Conservation (phyloP, 768 basidiomycete genomes). For the Ramaria rubella region DNA sequence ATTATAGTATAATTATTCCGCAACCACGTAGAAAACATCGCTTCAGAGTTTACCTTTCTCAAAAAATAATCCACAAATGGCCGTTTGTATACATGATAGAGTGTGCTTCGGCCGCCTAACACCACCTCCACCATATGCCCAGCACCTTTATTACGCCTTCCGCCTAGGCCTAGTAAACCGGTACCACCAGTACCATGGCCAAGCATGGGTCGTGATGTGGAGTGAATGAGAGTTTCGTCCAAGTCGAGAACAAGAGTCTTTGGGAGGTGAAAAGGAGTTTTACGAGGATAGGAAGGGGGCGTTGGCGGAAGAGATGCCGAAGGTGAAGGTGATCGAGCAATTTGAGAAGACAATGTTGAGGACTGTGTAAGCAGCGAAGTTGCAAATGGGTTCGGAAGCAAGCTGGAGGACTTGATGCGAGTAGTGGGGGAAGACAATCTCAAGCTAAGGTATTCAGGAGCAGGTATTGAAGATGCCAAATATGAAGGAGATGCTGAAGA, state of each 20-base stretch:
- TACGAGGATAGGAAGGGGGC: constrained; percentile 44
- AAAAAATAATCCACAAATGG: constrained; percentile 96
- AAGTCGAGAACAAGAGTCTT: constrained; percentile 97
- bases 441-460: constrained; percentile 16
- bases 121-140: constrained; percentile 92
- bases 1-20: neutral
- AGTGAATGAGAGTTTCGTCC: constrained; percentile 98
- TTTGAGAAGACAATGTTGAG: constrained; percentile 12
- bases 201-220: constrained; percentile 73
- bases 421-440: neutral
- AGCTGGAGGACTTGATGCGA: constrained; percentile 5
- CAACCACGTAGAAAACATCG: neutral
- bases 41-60: constrained; percentile 53
- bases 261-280: constrained; percentile 69
- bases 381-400: constrained; percentile 24
- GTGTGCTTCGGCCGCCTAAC: constrained; percentile 76
- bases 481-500: neutral
- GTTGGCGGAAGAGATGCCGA: constrained; percentile 32
- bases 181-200: constrained; percentile 41
- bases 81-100: constrained; percentile 98
- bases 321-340: constrained; percentile 21
- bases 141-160: constrained; percentile 55
- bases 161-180: constrained; percentile 54
- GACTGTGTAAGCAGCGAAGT: constrained; percentile 17
- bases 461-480: constrained; percentile 12